Conservation (phyloP, 192 early-diverging fungal species). For the Physocladia obscura region DNA sequence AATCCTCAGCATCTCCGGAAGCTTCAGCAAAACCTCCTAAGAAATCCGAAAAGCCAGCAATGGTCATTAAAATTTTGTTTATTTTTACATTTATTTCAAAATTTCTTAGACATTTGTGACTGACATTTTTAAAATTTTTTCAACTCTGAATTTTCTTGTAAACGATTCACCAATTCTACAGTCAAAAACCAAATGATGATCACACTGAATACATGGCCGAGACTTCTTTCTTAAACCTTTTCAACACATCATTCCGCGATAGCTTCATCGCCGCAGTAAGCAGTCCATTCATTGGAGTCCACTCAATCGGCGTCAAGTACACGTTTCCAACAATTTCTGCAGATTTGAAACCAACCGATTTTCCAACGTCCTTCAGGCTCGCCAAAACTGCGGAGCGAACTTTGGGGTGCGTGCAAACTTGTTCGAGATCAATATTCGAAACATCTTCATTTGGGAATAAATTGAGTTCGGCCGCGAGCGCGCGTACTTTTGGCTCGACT, state of each 20-base stretch:
- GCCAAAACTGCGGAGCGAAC: conserved; percentile 49
- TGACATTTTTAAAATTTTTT: too few species aligned
- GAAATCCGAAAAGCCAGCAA: too few species aligned
- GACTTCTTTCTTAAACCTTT: neutral
- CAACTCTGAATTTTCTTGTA: too few species aligned
- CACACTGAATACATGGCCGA: too few species aligned
- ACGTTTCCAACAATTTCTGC: conserved; percentile 74
- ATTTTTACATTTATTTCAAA: too few species aligned
- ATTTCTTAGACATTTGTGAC: too few species aligned
- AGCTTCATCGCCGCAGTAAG: conserved; percentile 90
- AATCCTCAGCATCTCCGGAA: too few species aligned
- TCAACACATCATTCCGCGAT: conserved; percentile 51
- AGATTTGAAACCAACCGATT: conserved; percentile 64
- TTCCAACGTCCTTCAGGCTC: conserved; percentile 60
- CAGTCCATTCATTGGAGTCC: conserved; percentile 53
- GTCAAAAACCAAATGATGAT: too few species aligned
- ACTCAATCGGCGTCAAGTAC: conserved; percentile 71
- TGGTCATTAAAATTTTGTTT: too few species aligned
- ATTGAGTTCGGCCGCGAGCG: conserved; percentile 18
- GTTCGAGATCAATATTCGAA: conserved; percentile 43
- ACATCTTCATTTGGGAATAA: conserved; percentile 27
- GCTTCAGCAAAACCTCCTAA: too few species aligned
- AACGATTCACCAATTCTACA: too few species aligned
- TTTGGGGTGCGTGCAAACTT: conserved; percentile 47
- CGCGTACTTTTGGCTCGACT: conserved; percentile 48